Percentiles rank a stretch among this genome's conserved stretches.
Evolutionary conservation across 176 grass and related monocot species (phyloP).

Genomic region (Avena eriantha): DNA sequence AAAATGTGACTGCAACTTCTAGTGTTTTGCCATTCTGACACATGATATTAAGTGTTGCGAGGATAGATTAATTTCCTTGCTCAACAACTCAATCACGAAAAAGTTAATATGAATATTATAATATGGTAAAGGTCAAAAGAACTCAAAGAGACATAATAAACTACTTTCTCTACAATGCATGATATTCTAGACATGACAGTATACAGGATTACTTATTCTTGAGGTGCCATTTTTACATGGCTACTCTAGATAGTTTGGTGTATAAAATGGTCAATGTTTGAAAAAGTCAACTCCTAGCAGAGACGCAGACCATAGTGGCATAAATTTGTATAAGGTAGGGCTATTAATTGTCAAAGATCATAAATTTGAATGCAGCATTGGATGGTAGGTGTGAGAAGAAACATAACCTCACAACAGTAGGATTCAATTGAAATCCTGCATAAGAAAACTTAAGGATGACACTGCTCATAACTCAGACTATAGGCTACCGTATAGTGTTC

Average conservation of each 20-base stretch:
- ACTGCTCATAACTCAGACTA: neutral
- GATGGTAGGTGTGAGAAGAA: neutral
- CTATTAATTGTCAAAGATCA: constrained; percentile 13
- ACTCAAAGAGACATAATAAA: neutral
- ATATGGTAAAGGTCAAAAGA: constrained; percentile 13
- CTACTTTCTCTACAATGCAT: neutral
- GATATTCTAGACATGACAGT: constrained; percentile 1
- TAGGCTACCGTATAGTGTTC: neutral
- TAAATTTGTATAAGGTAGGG: neutral
- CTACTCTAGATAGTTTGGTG: neutral
- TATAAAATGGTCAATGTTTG: constrained; percentile 9
- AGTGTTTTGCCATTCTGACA: neutral
- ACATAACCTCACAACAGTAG: neutral
- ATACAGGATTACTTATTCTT: constrained; percentile 3
- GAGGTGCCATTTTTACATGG: constrained; percentile 11
- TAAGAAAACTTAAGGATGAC: constrained; percentile 6
- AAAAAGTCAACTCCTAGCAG: neutral
- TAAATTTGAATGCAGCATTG: neutral
- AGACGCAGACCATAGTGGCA: neutral
- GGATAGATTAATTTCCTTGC: neutral
- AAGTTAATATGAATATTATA: neutral
- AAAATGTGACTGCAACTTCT: neutral
- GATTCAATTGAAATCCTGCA: neutral
- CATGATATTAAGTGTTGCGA: neutral
- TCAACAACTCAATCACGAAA: neutral